Conservation (phyloP, 176 grass and related monocot genomes). For the Phoenix roebelenii region DNA sequence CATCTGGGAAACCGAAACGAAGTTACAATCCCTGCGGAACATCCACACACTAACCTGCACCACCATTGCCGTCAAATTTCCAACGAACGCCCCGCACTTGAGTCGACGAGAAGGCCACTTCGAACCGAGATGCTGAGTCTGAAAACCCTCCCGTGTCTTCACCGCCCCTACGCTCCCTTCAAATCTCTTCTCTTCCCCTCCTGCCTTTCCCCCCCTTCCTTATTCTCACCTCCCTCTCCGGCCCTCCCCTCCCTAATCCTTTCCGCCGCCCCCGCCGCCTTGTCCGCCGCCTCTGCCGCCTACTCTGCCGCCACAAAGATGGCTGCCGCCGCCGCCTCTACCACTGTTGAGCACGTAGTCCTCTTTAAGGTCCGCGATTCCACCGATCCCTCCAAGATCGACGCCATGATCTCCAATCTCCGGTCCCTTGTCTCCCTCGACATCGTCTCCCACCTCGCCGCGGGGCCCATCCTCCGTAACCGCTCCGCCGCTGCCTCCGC, state of each 20-base stretch:
- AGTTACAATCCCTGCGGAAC: too few species aligned
- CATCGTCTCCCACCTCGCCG: slow-evolving; percentile 49
- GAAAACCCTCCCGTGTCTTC: slow-evolving; percentile 27
- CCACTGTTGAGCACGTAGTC: too few species aligned
- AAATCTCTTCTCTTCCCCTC: slow-evolving; percentile 5
- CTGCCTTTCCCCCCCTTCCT: slow-evolving; percentile 6
- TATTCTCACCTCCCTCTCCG: slow-evolving; percentile 5
- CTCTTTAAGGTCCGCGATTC: slow-evolving; percentile 12
- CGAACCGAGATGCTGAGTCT: neutral
- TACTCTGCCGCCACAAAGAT: too few species aligned
- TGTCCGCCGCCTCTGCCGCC: slow-evolving; percentile 11
- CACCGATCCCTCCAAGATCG: too few species aligned
- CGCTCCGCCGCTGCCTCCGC: too few species aligned
- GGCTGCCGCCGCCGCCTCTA: neutral
- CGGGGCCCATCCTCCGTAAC: slow-evolving; percentile 6
- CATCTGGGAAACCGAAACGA: too few species aligned
- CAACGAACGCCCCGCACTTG: too few species aligned
- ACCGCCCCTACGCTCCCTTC: slow-evolving; percentile 3
- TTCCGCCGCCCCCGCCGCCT: neutral
- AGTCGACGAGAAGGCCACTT: too few species aligned
- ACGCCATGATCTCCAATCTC: too few species aligned
- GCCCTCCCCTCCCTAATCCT: too few species aligned
- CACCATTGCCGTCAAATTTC: too few species aligned
- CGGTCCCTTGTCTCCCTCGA: slow-evolving; percentile 13
- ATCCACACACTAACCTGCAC: too few species aligned